Conservation (phyloP, 2,329 filamentous ascomycete species). For the Colletotrichum gigasporum region DNA sequence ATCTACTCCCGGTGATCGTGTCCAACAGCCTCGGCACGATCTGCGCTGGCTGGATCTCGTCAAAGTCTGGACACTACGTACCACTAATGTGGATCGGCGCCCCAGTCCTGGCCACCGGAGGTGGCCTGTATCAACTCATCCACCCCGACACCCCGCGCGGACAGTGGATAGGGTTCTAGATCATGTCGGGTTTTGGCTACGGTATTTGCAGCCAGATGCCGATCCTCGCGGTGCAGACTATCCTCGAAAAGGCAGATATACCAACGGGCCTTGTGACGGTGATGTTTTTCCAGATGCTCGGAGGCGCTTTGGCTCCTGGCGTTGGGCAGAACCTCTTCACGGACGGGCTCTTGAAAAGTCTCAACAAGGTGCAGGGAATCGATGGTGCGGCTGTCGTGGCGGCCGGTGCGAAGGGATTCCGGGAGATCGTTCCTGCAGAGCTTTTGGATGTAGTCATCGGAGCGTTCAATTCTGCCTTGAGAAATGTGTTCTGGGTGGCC, state of each 20-base stretch:
- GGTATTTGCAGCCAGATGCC: too few relatives aligned
- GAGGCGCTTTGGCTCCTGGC: too few relatives aligned
- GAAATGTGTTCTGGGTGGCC: constrained; percentile 2
- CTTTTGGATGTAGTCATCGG: not conserved
- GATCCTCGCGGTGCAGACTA: too few relatives aligned
- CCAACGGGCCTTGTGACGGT: too few relatives aligned
- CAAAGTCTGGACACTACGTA: constrained; percentile 21
- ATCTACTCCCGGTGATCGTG: constrained; percentile 5
- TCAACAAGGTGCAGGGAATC: not conserved
- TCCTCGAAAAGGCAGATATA: too few relatives aligned
- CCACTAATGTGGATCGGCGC: constrained; percentile 29
- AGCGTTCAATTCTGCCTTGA: not conserved
- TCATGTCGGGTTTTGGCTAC: too few relatives aligned
- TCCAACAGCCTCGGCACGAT: constrained; percentile 20
- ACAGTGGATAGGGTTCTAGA: too few relatives aligned
- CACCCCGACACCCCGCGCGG: not conserved
- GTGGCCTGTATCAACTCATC: constrained; percentile 26
- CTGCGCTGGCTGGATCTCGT: constrained; percentile 12
- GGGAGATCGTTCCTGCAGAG: not conserved
- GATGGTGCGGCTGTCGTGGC: not conserved
- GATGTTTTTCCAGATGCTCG: too few relatives aligned
- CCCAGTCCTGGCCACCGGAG: constrained; percentile 15
- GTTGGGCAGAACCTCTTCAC: too few relatives aligned
- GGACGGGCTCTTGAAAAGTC: not conserved
- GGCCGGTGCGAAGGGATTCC: not conserved